Base-by-base conservation (phyloP, 148 eudicot species). In the Euryodendron excelsum region DNA sequence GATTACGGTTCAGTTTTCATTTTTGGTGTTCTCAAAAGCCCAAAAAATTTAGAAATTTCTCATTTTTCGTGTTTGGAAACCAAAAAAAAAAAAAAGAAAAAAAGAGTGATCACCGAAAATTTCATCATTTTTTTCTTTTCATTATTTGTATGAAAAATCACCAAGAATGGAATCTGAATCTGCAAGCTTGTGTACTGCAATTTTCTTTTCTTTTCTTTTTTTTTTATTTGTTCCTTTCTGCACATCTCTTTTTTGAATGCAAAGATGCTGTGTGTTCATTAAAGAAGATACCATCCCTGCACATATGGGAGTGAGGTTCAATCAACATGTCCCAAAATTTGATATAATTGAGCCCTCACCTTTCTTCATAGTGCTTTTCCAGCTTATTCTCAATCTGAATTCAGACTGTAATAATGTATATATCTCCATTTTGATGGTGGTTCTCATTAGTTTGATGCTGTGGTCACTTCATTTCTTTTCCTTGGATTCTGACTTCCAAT, bases 401-500 rank as follows among this genome's bases (percentile, higher is more conserved):
- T 53, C 55, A 45, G 17, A 73, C 8, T n/a, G 23, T 64, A 30
- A 47, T 30, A 15, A 20, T 21, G 3, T 37, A 27, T 23, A 13
- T 45, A 4, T 48, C 3, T 34, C 34, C 4, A 47, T 50, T 70
- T 25, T 47, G 27, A 23, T 44, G 56, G 30, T 47, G 12, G 45
- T 66, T 36, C 47, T 21, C 28, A 66, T 69, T 45, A 6, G 30
- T 25, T 45, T 44, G 20, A 45, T 69, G 55, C 31, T 41, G 52
- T 7, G 31, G 76, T 56, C 76, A 55, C 44, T 56, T 5, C 65
- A 55, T 55, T 36, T 56, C 76, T n/a, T 21, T 55, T 73, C 44
- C 27, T 56, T 55, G 76, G 76, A 73, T 73, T 73, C 76, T 73
- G 64, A 73, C 48, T 34, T 72, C 65, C 76, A n/a, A 1, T 69